phyloP scores from a whole-genome alignment of 169 alveolate genomes.

The Eimeria praecox region DNA sequence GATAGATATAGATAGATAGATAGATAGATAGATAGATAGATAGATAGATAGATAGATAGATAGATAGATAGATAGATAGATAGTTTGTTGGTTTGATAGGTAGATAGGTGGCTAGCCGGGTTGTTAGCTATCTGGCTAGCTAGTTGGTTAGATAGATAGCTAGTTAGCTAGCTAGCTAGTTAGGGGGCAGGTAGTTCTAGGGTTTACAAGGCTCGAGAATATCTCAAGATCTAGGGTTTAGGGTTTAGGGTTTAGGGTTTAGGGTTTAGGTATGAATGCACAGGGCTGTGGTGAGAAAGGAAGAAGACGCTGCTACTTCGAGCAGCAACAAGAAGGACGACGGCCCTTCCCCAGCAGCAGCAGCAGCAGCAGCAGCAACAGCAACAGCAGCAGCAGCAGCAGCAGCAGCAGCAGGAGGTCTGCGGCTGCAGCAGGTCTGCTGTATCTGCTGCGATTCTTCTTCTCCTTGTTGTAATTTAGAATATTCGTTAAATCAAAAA shows the following conservation, averaged over 20 bases:
- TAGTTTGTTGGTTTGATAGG: background rate
- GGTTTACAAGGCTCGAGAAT: background rate
- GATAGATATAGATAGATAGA: background rate
- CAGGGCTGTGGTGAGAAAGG: slow-evolving; percentile 23
- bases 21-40: background rate
- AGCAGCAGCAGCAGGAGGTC: slow-evolving; percentile 44
- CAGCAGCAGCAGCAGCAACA: slow-evolving; percentile 36
- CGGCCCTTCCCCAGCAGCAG: background rate
- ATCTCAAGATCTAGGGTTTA: background rate
- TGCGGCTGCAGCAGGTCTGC: background rate
- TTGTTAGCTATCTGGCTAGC: background rate
- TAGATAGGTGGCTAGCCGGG: background rate
- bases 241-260: slow-evolving; percentile 46
- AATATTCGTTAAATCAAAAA: slow-evolving; percentile 6
- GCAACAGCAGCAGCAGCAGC: slow-evolving; percentile 36
- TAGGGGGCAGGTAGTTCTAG: too few species aligned
- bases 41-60: background rate
- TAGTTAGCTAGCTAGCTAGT: too few species aligned
- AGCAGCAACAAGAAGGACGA: slow-evolving; percentile 48
- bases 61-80: background rate
- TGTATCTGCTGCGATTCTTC: slow-evolving; percentile 49
- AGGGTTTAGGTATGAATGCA: background rate
- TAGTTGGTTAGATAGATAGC: too few species aligned
- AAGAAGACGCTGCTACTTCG: background rate
- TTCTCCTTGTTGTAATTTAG: slow-evolving; percentile 73